These are phyloP conservation scores for Apophysomyces ossiformis DNA, from an alignment of 371 early-diverging fungal genomes.

Conservation along the genomic window DNA sequence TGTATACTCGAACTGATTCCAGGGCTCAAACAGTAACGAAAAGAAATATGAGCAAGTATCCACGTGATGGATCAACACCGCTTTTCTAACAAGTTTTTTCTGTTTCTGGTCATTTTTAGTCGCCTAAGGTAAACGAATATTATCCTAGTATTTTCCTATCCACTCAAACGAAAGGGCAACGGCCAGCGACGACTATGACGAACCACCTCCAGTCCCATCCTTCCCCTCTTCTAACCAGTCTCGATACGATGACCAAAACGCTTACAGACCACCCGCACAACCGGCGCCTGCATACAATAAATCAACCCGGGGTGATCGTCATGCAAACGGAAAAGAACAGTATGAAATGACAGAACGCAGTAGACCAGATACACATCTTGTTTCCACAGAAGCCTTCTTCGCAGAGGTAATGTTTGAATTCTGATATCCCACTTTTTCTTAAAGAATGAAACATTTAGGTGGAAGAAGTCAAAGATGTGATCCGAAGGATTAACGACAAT, in stretches of 20 bases:
- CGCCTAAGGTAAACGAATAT: slow-evolving; percentile 39
- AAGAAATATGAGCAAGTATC: slow-evolving; percentile 51
- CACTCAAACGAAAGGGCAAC: background rate
- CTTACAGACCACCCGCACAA: slow-evolving; percentile 46
- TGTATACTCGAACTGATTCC: slow-evolving; percentile 5
- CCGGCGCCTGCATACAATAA: slow-evolving; percentile 45
- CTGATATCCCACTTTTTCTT: background rate
- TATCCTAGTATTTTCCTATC: slow-evolving; percentile 7
- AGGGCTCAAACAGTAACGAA: slow-evolving; percentile 38
- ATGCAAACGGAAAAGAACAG: slow-evolving; percentile 44
- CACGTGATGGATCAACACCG: background rate
- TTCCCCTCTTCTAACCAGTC: slow-evolving; percentile 21
- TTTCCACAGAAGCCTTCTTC: slow-evolving; percentile 54
- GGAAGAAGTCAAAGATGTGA: slow-evolving; percentile 71
- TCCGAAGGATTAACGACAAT: slow-evolving; percentile 62
- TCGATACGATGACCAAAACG: slow-evolving; percentile 31
- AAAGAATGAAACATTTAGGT: slow-evolving; percentile 46
- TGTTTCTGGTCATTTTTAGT: slow-evolving; percentile 20
- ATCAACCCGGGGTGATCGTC: slow-evolving; percentile 34
- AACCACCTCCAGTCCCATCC: slow-evolving; percentile 45
- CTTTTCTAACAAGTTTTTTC: background rate
- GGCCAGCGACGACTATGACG: slow-evolving; percentile 46
- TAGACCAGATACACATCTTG: slow-evolving; percentile 13
- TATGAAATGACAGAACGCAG: slow-evolving; percentile 49
- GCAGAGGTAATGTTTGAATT: slow-evolving; percentile 34